A percentile compares a stretch with the other conserved stretches of the same genome.
Evolutionary conservation across 495 filamentous ascomycete genomes (phyloP).

Genomic region (Lasiosphaeria hispida): DNA sequence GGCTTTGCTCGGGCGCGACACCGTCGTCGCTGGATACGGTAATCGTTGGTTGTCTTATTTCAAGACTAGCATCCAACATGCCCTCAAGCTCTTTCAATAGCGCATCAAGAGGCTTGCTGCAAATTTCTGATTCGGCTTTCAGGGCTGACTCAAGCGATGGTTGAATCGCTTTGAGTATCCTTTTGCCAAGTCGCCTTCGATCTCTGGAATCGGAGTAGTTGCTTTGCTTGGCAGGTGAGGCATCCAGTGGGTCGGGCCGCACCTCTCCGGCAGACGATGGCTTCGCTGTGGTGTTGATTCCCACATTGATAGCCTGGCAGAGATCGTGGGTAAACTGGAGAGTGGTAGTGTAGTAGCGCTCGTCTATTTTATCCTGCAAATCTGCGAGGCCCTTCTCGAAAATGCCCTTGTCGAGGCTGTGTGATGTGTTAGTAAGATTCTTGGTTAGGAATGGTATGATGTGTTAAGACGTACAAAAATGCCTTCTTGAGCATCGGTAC

Average conservation of each 20-base stretch:
- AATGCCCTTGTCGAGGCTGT: slow-evolving; percentile 76
- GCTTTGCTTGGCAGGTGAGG: slow-evolving; percentile 31
- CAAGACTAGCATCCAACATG: slow-evolving; percentile 61
- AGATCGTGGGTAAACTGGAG: slow-evolving; percentile 72
- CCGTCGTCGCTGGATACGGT: slow-evolving; percentile 25
- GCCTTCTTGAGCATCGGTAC: slow-evolving; percentile 80
- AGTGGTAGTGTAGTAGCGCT: slow-evolving; percentile 72
- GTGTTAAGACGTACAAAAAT: slow-evolving; percentile 50
- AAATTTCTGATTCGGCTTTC: slow-evolving; percentile 75
- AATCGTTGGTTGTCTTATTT: slow-evolving; percentile 36
- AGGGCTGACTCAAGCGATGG: slow-evolving; percentile 72
- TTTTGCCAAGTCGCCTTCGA: slow-evolving; percentile 69
- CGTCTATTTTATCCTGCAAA: slow-evolving; percentile 63
- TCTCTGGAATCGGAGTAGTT: slow-evolving; percentile 38
- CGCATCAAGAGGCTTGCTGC: slow-evolving; percentile 63
- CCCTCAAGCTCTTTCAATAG: slow-evolving; percentile 70
- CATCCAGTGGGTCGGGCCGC: slow-evolving; percentile 25
- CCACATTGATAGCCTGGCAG: slow-evolving; percentile 63
- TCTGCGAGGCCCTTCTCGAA: slow-evolving; percentile 64
- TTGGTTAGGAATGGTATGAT: not conserved
- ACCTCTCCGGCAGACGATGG: slow-evolving; percentile 22
- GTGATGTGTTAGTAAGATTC: slow-evolving; percentile 23
- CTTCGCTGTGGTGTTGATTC: slow-evolving; percentile 52
- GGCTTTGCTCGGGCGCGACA: slow-evolving; percentile 27
- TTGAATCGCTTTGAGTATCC: slow-evolving; percentile 79